phyloP scores from a whole-genome alignment of 352 stramenopile genomes.

The Phytophthora crassamura region DNA sequence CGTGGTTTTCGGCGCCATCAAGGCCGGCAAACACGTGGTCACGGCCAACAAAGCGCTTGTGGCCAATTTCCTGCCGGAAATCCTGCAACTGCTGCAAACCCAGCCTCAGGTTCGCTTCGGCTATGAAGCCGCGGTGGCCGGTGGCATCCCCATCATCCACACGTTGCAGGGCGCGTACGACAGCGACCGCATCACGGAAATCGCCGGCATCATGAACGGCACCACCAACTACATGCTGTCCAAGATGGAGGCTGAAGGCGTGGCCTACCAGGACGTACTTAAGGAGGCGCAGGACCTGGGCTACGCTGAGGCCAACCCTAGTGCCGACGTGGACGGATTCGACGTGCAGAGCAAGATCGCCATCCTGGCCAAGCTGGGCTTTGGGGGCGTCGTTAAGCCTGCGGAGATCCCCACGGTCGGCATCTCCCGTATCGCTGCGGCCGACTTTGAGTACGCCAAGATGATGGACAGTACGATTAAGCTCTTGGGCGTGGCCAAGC shows the following conservation, averaged over 20 bases:
- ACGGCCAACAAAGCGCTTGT: slow-evolving; percentile 98
- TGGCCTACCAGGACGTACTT: slow-evolving; percentile 93
- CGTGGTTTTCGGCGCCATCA: slow-evolving; percentile 92
- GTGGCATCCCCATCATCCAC: slow-evolving; percentile 98
- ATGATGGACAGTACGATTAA: slow-evolving; percentile 97
- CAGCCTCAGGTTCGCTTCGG: slow-evolving; percentile 90
- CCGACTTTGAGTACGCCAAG: slow-evolving; percentile 97
- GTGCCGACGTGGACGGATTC: slow-evolving; percentile 95
- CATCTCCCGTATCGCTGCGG: slow-evolving; percentile 91
- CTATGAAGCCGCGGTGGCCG: slow-evolving; percentile 96
- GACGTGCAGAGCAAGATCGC: slow-evolving; percentile 97
- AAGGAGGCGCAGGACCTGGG: slow-evolving; percentile 94
- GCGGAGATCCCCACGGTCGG: slow-evolving; percentile 92
- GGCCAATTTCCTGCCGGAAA: slow-evolving; percentile 93
- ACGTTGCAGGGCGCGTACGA: slow-evolving; percentile 93
- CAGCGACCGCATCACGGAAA: slow-evolving; percentile 92
- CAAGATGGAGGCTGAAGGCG: slow-evolving; percentile 95
- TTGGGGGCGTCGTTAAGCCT: slow-evolving; percentile 90
- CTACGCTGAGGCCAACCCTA: slow-evolving; percentile 95
- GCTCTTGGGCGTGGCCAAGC: slow-evolving; percentile 91
- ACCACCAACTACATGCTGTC: slow-evolving; percentile 99
- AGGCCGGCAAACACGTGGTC: slow-evolving; percentile 94
- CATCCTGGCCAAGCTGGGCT: slow-evolving; percentile 95
- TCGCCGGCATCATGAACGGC: slow-evolving; percentile 97
- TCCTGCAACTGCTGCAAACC: slow-evolving; percentile 82